Evolutionary conservation across 2,329 filamentous ascomycete species (phyloP), one percentile per base, ranked within the genome.

Genomic region (Madurella mycetomatis): DNA sequence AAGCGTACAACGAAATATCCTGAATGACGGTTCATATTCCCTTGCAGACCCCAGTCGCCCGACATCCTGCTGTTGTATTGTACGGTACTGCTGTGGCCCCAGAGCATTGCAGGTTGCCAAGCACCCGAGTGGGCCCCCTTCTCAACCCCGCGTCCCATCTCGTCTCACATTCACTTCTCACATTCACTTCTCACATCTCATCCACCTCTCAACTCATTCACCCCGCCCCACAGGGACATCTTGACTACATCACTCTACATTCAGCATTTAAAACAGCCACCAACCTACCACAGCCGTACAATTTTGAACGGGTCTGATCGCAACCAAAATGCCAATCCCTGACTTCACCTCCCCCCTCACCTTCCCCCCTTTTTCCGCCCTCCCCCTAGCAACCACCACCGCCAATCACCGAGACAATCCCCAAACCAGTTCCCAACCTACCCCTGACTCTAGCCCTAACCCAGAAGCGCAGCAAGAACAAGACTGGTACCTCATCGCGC

Each of bases 401-500:
- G 15, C 25, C 50, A 19, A 47, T n/a, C n/a, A n/a, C n/a, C n/a
- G n/a, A n/a, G n/a, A n/a, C 43, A 8, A 15, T 55, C 34, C 16
- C 46, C 41, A n/a, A 17, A 41, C 25, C 44, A 46, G n/a, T 45
- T 46, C 41, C 52, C 47, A 44, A 40, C 48, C 13, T 9, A 11
- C 9, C 34, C 4, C 34, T 4, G 13, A 37, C 34, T 9, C 34
- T 5, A 7, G 2, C 34, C 11, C 9, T 5, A 9, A 11, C 34
- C 34, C 34, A 9, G 13, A 2, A 4, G 4, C 9, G 4, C 9
- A n/a, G 18, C 15, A 41, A 25, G 12, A 13, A n/a, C 19, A 56
- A 18, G 51, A 60, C 9, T 70, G 70, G 66, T 72, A 70, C 58
- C 70, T 78, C 39, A 67, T 79, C 12, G 75, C 72, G 40, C 71